Conservation (phyloP, 1,284 basidiomycete genomes). For the Earliella scabrosa region DNA sequence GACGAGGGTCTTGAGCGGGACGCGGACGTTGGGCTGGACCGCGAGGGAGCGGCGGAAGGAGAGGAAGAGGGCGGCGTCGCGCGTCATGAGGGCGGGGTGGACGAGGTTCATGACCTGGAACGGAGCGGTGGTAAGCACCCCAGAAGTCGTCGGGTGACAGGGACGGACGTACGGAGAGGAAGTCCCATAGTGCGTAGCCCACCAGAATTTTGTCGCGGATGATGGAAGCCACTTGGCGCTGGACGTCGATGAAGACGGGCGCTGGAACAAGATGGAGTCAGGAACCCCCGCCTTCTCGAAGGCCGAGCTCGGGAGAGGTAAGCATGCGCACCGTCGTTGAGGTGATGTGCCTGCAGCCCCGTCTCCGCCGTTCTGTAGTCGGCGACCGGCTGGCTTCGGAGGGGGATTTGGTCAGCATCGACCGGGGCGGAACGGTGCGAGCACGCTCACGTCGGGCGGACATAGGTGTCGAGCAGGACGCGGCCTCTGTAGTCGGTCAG, state of each 20-base stretch:
- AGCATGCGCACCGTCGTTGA: conserved; percentile 43
- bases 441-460: conserved; percentile 54
- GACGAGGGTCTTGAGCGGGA: conserved; percentile 51
- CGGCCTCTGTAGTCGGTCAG: conserved; percentile 54
- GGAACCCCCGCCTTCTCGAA: conserved; percentile 1
- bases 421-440: neutral
- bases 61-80: conserved; percentile 59
- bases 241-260: conserved; percentile 51
- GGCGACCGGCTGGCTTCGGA: conserved; percentile 46
- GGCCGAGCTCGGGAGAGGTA: neutral
- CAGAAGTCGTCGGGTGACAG: neutral
- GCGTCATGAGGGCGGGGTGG: conserved; percentile 56
- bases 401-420: conserved; percentile 1
- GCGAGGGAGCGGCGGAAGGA: conserved; percentile 54
- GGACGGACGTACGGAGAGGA: conserved; percentile 49
- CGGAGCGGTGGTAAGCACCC: conserved; percentile 13
- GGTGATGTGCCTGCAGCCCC: conserved; percentile 45
- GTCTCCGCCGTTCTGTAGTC: conserved; percentile 54
- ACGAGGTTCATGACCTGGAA: conserved; percentile 53
- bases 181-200: conserved; percentile 58
- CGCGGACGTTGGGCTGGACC: conserved; percentile 37
- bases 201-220: conserved; percentile 55
- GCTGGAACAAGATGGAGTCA: conserved; percentile 36
- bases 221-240: conserved; percentile 46
- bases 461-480: conserved; percentile 53